Evolutionary conservation across 2,329 filamentous ascomycete species (phyloP), one percentile per base, ranked within the genome.

Genomic region (Parasarocladium wereldwijsianum): DNA sequence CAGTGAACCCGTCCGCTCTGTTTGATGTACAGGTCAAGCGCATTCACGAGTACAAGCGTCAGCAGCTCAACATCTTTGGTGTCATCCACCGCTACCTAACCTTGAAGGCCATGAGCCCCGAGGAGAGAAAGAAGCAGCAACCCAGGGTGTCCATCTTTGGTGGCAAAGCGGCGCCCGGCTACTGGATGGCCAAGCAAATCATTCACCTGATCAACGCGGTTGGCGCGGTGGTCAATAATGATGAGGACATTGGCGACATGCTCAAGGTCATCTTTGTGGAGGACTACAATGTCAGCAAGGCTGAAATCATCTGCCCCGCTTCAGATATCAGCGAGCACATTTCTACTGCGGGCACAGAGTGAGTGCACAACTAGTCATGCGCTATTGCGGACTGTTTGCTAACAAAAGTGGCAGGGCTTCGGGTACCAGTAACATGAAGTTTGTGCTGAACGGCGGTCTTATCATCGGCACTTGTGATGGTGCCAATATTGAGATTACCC

Each of bases 171-270:
- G 90, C 90, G 2, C 90, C 90, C 0, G 90, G 90, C 11, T 98
- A 98, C 64, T 98, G 90, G 90, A 98, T 96, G 90, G 90, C 90
- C 21, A 98, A 98, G 70, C 92, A 90, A 23, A 85, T 94, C 41
- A 98, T 98, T 44, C 87, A 96, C 50, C 70, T 98, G 34, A 76
- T 98, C 63, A 96, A 94, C 61, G 78, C 76, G 37, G 90, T 96
- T 16, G 85, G 84, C 4, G 60, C 73, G 11, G 81, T 96, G 3
- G 78, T 98, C 42, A 98, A 98, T 62, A 81, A 82, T 23, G 90
- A 98, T 46, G 64, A 73, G 24, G 90, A 96, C 19, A 76, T 96
- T 47, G 87, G 87, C 18, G 87, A 96, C 47, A 65, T 93, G 17
- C 69, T 98, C 49, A 98, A 98, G 66, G 90, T 98, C 31, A 76